Percentiles rank a stretch among this genome's conserved stretches.
Evolutionary conservation across 345 rosid genomes (phyloP).

Genomic region (Arabis hirsuta): DNA sequence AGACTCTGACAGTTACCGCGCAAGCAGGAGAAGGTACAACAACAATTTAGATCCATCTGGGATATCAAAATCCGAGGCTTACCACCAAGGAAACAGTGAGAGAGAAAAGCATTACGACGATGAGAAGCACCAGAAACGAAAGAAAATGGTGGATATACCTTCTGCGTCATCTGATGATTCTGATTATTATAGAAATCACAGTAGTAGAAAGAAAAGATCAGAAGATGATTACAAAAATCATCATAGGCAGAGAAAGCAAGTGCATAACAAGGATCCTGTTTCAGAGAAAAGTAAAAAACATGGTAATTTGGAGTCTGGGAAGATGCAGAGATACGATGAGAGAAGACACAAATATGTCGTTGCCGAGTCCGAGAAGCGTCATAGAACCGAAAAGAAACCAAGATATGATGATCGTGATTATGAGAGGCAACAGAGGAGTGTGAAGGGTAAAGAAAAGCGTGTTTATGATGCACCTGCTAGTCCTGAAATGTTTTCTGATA

Average conservation of each 20-base stretch:
- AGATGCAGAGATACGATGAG: constrained; percentile 28
- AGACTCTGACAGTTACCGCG: constrained; percentile 44
- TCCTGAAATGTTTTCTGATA: constrained; percentile 37
- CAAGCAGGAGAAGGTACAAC: constrained; percentile 42
- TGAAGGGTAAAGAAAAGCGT: constrained; percentile 38
- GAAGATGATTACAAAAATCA: constrained; percentile 40
- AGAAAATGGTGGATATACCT: constrained; percentile 36
- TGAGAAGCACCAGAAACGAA: constrained; percentile 28
- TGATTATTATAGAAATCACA: constrained; percentile 43
- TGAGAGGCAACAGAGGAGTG: constrained; percentile 42
- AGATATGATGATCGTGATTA: constrained; percentile 44
- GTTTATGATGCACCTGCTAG: constrained; percentile 25
- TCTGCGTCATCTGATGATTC: constrained; percentile 49
- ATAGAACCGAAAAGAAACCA: constrained; percentile 34
- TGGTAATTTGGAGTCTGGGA: constrained; percentile 13
- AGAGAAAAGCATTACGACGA: constrained; percentile 41
- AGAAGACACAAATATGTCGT: constrained; percentile 20
- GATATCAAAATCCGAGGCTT: constrained; percentile 35
- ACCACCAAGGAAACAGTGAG: constrained; percentile 38
- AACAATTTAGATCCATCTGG: constrained; percentile 40
- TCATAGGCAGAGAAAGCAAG: constrained; percentile 38
- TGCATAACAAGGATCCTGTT: not conserved
- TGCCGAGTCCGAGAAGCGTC: constrained; percentile 28
- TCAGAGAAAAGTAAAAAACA: constrained; percentile 18
- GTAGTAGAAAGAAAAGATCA: constrained; percentile 38